Evolutionary conservation across 176 grass and related monocot genomes (phyloP).

Genomic region (Bolboschoenus planiculmis): DNA sequence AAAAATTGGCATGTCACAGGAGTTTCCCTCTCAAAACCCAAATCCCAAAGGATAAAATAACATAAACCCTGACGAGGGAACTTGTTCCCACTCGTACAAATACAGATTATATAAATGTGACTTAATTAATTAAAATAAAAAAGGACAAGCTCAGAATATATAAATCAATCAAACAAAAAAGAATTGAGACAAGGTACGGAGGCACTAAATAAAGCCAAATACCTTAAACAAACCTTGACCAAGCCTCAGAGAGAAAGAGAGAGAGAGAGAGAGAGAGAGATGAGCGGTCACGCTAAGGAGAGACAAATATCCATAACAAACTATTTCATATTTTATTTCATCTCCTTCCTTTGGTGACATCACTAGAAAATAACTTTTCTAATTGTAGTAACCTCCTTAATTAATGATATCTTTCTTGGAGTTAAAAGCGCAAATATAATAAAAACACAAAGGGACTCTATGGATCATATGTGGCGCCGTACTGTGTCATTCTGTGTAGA

Average conservation of each 20-base stretch:
- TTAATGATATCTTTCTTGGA: constrained; percentile 20
- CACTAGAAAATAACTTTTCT: constrained; percentile 13
- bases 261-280: neutral
- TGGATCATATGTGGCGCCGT: neutral
- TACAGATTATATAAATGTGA: neutral
- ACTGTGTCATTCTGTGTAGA: neutral
- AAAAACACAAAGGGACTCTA: neutral
- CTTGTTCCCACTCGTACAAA: constrained; percentile 4
- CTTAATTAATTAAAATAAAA: neutral
- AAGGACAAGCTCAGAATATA: neutral
- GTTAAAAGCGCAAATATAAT: neutral
- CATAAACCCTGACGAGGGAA: neutral
- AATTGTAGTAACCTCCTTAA: constrained; percentile 16
- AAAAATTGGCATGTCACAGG: neutral
- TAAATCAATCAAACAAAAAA: neutral
- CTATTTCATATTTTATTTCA: constrained; percentile 10
- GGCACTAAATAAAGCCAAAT: constrained; percentile 20
- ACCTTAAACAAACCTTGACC: constrained; percentile 25
- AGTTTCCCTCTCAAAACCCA: constrained; percentile 9
- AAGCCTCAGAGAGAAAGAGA: neutral
- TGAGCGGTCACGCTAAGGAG: neutral
- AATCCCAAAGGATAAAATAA: constrained; percentile 6
- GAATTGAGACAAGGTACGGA: constrained; percentile 11
- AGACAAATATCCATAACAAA: constrained; percentile 24
- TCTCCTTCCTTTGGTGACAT: constrained; percentile 9